Conservation (phyloP, 129 eudicot species). For the Heracleum sosnowskyi region DNA sequence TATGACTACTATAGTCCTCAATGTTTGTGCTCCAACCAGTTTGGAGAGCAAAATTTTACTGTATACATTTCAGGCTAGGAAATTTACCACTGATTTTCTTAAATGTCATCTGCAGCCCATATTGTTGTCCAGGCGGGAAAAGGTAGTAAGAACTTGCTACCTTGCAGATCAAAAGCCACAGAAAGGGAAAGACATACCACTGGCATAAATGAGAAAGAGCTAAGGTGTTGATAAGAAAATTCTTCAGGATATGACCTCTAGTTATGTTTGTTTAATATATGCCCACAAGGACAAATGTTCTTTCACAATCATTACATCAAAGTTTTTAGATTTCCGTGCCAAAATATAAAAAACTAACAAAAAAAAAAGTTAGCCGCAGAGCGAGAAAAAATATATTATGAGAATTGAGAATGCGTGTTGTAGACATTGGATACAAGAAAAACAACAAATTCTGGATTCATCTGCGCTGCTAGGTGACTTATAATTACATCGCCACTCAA, state of each 20-base stretch:
- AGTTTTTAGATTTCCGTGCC: background rate
- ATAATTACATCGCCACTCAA: slow-evolving; percentile 96
- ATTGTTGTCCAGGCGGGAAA: background rate
- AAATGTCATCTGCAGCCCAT: too few relatives aligned
- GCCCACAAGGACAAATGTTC: background rate
- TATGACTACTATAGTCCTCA: background rate
- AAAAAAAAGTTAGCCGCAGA: background rate
- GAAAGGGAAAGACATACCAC: background rate
- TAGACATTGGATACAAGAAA: slow-evolving; percentile 76
- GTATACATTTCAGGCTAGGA: background rate
- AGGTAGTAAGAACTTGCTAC: background rate
- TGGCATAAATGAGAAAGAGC: background rate
- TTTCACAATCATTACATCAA: background rate
- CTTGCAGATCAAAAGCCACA: background rate
- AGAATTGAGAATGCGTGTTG: background rate
- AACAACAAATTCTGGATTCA: slow-evolving; percentile 85
- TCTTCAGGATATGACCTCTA: background rate
- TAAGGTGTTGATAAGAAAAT: background rate
- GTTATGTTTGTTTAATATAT: background rate
- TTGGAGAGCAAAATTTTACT: background rate
- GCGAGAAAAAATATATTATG: background rate
- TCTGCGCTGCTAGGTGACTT: slow-evolving; percentile 66
- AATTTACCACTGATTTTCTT: background rate
- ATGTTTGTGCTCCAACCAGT: background rate
- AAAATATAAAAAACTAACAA: background rate